Percentiles rank a stretch among this genome's conserved stretches.
Conservation (phyloP, 2,329 filamentous ascomycete species). For the Ceratocystis alfenasii region DNA sequence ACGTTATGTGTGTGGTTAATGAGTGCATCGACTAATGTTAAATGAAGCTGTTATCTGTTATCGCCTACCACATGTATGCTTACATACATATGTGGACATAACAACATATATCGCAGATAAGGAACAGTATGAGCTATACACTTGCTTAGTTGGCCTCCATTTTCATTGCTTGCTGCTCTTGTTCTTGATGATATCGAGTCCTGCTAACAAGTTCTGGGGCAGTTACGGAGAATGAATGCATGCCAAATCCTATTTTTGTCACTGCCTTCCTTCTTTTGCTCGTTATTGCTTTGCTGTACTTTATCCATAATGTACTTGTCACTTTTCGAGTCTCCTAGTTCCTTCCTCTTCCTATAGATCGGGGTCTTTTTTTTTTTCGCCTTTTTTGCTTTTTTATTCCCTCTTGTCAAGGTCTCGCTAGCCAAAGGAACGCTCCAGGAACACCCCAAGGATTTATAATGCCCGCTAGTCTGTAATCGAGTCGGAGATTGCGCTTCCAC, state of each 20-base stretch:
- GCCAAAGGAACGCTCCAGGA: not conserved
- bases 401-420: not conserved
- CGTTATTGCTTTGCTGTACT: not conserved
- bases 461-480: not conserved
- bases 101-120: no score
- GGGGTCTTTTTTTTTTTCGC: not conserved
- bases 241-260: not conserved
- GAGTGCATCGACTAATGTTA: not conserved
- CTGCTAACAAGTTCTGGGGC: no score
- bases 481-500: constrained; percentile 4
- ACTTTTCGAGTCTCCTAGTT: not conserved
- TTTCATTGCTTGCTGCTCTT: no score
- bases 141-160: no score
- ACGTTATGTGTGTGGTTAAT: not conserved
- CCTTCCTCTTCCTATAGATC: not conserved
- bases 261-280: not conserved
- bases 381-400: not conserved
- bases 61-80: not conserved
- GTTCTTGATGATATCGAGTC: no score
- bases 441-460: not conserved
- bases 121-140: no score
- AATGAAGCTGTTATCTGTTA: not conserved
- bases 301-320: no score
- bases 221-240: not conserved
- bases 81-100: no score